Conservation (phyloP, 805 yeast genomes). For the Ogataea methanolica region DNA sequence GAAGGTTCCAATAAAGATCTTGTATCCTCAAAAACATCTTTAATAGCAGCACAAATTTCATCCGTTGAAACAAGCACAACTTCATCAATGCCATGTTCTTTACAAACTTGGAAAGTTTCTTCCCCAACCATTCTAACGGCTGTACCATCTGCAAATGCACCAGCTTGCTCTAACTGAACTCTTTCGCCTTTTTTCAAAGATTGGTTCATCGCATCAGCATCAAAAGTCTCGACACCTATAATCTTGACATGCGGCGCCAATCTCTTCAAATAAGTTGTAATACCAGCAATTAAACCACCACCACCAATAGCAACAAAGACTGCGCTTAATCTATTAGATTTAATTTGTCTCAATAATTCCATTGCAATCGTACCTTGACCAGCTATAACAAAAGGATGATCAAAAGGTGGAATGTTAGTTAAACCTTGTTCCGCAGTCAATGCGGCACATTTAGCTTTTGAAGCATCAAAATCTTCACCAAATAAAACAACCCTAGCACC, state of each 20-base stretch:
- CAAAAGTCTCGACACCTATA: slow-evolving; percentile 93
- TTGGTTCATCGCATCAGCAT: slow-evolving; percentile 87
- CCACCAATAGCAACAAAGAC: slow-evolving; percentile 95
- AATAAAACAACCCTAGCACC: slow-evolving; percentile 91
- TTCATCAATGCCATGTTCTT: slow-evolving; percentile 75
- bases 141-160: slow-evolving; percentile 98
- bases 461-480: slow-evolving; percentile 95
- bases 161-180: slow-evolving; percentile 64
- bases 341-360: slow-evolving; percentile 85
- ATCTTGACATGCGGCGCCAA: slow-evolving; percentile 96
- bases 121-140: slow-evolving; percentile 89
- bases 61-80: slow-evolving; percentile 82
- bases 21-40: slow-evolving; percentile 94
- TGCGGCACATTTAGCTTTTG: slow-evolving; percentile 83
- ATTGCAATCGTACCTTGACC: slow-evolving; percentile 98
- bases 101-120: slow-evolving; percentile 82
- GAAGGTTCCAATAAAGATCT: slow-evolving; percentile 93
- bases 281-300: slow-evolving; percentile 92
- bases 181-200: slow-evolving; percentile 56
- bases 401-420: slow-evolving; percentile 95
- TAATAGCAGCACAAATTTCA: slow-evolving; percentile 93
- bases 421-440: slow-evolving; percentile 64
- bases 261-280: slow-evolving; percentile 85
- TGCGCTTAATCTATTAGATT: slow-evolving; percentile 72
- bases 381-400: slow-evolving; percentile 96